phyloP scores from a whole-genome alignment of 2,329 filamentous ascomycete genomes.

The Stemphylium vesicarium region DNA sequence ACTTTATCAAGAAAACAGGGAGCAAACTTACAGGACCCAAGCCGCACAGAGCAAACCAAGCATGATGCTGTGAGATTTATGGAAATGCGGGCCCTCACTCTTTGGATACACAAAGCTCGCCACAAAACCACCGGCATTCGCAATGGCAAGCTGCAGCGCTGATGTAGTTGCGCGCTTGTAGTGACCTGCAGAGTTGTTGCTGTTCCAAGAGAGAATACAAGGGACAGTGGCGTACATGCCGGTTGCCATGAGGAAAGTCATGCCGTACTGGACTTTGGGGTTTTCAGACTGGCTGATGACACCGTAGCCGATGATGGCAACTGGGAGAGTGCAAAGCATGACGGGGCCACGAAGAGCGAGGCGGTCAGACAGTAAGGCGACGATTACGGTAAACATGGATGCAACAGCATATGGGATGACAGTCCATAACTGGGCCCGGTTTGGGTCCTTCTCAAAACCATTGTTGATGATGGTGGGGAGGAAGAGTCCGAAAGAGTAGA shows the following conservation, averaged over 20 bases:
- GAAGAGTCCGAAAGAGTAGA: conserved; percentile 71
- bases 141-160: conserved; percentile 69
- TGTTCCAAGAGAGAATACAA: conserved; percentile 69
- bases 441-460: conserved; percentile 61
- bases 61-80: conserved; percentile 67
- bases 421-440: conserved; percentile 67
- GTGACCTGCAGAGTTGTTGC: conserved; percentile 71
- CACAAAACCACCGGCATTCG: conserved; percentile 72
- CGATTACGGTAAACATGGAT: conserved; percentile 57
- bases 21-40: conserved; percentile 66
- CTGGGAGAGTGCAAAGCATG: conserved; percentile 68
- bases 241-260: conserved; percentile 72
- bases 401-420: conserved; percentile 70
- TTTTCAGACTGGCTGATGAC: conserved; percentile 64
- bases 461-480: conserved; percentile 69
- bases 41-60: conserved; percentile 65
- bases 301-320: conserved; percentile 70
- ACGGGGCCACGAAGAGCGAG: conserved; percentile 64
- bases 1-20: conserved; percentile 16
- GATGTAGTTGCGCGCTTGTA: conserved; percentile 73
- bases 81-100: conserved; percentile 61
- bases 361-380: conserved; percentile 67
- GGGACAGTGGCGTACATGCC: conserved; percentile 70
- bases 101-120: conserved; percentile 69
- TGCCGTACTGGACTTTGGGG: conserved; percentile 64